phyloP scores from a whole-genome alignment of 805 yeast genomes.

The Lipomyces yamadae region DNA sequence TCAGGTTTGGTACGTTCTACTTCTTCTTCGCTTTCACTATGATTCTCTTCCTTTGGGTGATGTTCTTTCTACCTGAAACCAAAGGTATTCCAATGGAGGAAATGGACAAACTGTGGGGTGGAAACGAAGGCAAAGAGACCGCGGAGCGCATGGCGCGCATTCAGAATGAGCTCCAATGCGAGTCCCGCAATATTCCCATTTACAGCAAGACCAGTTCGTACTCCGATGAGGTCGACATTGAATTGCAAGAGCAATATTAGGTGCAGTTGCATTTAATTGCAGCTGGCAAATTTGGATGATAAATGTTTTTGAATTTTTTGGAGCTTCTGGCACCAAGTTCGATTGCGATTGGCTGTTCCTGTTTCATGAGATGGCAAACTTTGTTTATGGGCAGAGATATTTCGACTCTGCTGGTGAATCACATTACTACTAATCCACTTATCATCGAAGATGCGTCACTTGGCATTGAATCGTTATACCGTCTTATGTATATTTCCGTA shows the following conservation, averaged over 20 bases:
- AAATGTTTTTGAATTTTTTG: background rate
- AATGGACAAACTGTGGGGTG: conserved; percentile 67
- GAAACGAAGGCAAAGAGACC: conserved; percentile 28
- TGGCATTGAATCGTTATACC: background rate
- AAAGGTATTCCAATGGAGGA: conserved; percentile 81
- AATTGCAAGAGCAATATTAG: conserved; percentile 4
- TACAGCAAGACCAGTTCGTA: background rate
- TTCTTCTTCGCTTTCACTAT: conserved; percentile 40
- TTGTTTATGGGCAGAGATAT: background rate
- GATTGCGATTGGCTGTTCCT: background rate
- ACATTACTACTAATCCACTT: background rate
- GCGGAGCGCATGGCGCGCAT: conserved; percentile 30
- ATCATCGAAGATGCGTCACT: background rate
- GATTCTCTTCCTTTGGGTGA: conserved; percentile 61
- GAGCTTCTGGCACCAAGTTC: background rate
- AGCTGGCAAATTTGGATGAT: background rate
- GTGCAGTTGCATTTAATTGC: background rate
- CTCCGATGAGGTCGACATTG: conserved; percentile 2
- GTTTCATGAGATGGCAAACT: background rate
- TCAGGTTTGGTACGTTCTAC: conserved; percentile 33
- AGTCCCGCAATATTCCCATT: conserved; percentile 3
- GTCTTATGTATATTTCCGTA: too few relatives aligned
- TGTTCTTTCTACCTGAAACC: conserved; percentile 52
- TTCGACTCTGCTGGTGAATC: background rate
- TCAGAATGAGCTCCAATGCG: conserved; percentile 17